phyloP scores from a whole-genome alignment of 2,329 filamentous ascomycete genomes.

The Sphaceloma murrayae region DNA sequence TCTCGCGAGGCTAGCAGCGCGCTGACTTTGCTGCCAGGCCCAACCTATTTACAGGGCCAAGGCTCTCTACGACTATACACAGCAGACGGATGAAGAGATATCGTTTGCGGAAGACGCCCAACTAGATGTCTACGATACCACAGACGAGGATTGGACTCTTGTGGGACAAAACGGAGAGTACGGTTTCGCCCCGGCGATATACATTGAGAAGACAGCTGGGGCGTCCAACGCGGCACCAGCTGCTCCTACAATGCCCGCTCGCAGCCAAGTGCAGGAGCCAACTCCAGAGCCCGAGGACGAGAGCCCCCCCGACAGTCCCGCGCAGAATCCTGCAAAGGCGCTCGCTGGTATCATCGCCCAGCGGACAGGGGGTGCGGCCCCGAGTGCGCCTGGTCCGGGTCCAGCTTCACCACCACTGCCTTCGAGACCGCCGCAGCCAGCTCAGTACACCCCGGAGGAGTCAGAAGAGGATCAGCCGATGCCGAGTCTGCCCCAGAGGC shows the following conservation, averaged over 20 bases:
- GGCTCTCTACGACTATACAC: conserved; percentile 95
- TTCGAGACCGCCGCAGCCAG: conserved; percentile 35
- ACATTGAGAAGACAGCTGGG: conserved; percentile 63
- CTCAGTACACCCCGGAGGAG: conserved; percentile 53
- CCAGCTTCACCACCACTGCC: conserved; percentile 46
- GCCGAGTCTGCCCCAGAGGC: conserved; percentile 54
- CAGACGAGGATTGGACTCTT: conserved; percentile 93
- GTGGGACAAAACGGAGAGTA: conserved; percentile 77
- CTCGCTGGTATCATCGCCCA: conserved; percentile 46
- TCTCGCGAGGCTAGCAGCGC: not conserved
- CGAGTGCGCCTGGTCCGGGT: conserved; percentile 25
- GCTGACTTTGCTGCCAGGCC: conserved; percentile 40
- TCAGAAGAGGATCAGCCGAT: conserved; percentile 55
- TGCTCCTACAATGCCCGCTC: conserved; percentile 32
- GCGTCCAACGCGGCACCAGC: conserved; percentile 38
- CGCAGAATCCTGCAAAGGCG: conserved; percentile 47
- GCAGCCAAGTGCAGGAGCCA: conserved; percentile 30
- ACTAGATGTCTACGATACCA: conserved; percentile 76
- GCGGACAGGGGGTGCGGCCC: conserved; percentile 33
- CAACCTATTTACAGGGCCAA: conserved; percentile 61
- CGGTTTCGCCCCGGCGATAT: conserved; percentile 92
- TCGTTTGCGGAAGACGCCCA: conserved; percentile 85
- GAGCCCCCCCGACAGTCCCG: conserved; percentile 29
- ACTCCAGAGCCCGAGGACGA: conserved; percentile 28
- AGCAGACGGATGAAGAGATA: conserved; percentile 95